These are phyloP conservation scores for Wallacemonas sp. DNA, from an alignment of 208 protist genomes.

Conservation along the genomic window DNA sequence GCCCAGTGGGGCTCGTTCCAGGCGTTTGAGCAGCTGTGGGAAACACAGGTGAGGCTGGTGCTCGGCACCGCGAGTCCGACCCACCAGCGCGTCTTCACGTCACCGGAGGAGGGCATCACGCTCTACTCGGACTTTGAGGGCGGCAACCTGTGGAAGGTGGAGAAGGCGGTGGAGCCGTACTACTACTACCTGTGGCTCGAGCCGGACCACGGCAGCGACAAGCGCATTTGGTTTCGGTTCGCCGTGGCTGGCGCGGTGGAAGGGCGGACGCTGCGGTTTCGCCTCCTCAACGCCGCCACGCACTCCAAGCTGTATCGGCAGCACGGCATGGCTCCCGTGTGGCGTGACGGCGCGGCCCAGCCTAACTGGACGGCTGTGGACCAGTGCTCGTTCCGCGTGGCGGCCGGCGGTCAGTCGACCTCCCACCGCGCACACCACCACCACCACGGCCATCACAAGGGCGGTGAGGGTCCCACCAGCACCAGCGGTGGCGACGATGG, in stretches of 20 bases:
- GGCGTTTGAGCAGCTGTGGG: slow-evolving; percentile 61
- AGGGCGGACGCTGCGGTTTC: slow-evolving; percentile 46
- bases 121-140: slow-evolving; percentile 76
- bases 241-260: slow-evolving; percentile 47
- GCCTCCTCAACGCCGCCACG: slow-evolving; percentile 72
- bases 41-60: slow-evolving; percentile 69
- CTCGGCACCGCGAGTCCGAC: slow-evolving; percentile 52
- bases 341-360: slow-evolving; percentile 47
- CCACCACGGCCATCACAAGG: neutral
- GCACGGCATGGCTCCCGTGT: slow-evolving; percentile 83
- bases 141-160: slow-evolving; percentile 81
- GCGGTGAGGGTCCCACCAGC: neutral
- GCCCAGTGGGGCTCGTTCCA: slow-evolving; percentile 49
- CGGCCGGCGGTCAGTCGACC: slow-evolving; percentile 25
- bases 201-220: slow-evolving; percentile 60
- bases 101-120: slow-evolving; percentile 37
- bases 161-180: slow-evolving; percentile 34
- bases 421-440: neutral
- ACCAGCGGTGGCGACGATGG: too few relatives aligned
- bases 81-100: slow-evolving; percentile 67
- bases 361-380: slow-evolving; percentile 65
- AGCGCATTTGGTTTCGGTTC: slow-evolving; percentile 90
- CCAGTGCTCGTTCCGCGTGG: slow-evolving; percentile 62
- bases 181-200: slow-evolving; percentile 78
- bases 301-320: slow-evolving; percentile 76